Evolutionary conservation across 805 yeast genomes (phyloP).

Genomic region (Komagataella pseudopastoris): DNA sequence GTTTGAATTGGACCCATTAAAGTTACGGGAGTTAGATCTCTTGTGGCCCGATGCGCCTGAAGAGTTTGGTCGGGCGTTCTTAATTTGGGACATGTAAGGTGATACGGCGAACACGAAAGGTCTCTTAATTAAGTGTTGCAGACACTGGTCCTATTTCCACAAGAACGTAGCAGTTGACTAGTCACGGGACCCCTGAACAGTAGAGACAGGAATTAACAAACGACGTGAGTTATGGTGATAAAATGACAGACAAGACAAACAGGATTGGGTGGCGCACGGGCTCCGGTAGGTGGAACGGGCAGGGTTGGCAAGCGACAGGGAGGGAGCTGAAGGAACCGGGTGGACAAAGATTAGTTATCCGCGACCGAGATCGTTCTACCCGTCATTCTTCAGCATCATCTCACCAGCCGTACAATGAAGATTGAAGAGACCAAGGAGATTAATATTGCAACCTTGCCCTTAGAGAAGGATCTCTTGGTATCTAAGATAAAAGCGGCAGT

Average conservation of each 20-base stretch:
- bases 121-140: background rate
- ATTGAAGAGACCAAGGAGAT: background rate
- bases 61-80: background rate
- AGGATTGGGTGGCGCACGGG: background rate
- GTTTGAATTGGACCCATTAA: background rate
- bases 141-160: background rate
- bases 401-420: background rate
- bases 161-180: background rate
- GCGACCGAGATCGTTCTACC: background rate
- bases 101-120: background rate
- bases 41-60: background rate
- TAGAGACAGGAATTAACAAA: background rate
- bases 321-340: background rate
- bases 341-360: background rate
- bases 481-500: background rate
- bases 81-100: background rate
- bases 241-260: background rate
- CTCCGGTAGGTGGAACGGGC: background rate
- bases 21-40: background rate
- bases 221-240: background rate
- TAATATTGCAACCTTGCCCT: background rate
- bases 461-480: background rate
- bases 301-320: background rate
- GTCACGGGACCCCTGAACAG: background rate
- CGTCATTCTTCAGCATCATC: background rate